A percentile compares a stretch with the other conserved stretches of the same genome.
These are phyloP conservation scores for Eucalyptus curtisii DNA, from an alignment of 345 rosid genomes.

Conservation along the genomic window DNA sequence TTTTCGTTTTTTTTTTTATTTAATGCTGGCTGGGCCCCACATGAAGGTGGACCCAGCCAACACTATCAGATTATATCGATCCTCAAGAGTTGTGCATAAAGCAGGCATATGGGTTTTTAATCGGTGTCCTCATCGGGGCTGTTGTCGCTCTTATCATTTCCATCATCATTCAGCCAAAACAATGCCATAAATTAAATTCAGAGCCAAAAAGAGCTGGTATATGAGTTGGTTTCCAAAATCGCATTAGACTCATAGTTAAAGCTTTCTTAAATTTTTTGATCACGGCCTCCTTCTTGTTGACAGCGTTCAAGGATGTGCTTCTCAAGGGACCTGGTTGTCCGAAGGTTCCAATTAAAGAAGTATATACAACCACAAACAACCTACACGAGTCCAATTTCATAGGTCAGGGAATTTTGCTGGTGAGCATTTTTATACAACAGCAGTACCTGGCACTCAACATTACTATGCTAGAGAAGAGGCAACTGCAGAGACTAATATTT, in stretches of 20 bases:
- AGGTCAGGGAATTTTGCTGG: slow-evolving; percentile 50
- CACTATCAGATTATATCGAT: neutral
- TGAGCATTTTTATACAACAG: neutral
- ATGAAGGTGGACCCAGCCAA: too few relatives aligned
- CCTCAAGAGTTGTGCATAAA: neutral
- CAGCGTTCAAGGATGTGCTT: slow-evolving; percentile 14
- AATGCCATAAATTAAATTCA: neutral
- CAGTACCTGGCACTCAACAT: neutral
- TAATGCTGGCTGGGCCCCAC: too few relatives aligned
- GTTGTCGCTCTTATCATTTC: neutral
- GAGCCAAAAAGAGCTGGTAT: neutral
- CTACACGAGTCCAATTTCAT: slow-evolving; percentile 22
- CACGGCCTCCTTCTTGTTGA: neutral
- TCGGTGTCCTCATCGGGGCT: neutral
- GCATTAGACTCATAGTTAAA: neutral
- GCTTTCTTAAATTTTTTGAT: neutral
- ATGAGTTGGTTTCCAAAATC: neutral
- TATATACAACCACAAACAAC: slow-evolving; percentile 23
- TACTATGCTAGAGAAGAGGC: neutral
- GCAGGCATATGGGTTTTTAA: slow-evolving; percentile 22
- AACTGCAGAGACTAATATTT: neutral
- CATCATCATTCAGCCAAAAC: neutral
- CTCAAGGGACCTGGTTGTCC: slow-evolving; percentile 15
- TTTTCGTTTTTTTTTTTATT: too few relatives aligned
- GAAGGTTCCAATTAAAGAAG: slow-evolving; percentile 8